Evolutionary conservation across 495 filamentous ascomycete species (phyloP).

Genomic region (Schizothecium vesticola): DNA sequence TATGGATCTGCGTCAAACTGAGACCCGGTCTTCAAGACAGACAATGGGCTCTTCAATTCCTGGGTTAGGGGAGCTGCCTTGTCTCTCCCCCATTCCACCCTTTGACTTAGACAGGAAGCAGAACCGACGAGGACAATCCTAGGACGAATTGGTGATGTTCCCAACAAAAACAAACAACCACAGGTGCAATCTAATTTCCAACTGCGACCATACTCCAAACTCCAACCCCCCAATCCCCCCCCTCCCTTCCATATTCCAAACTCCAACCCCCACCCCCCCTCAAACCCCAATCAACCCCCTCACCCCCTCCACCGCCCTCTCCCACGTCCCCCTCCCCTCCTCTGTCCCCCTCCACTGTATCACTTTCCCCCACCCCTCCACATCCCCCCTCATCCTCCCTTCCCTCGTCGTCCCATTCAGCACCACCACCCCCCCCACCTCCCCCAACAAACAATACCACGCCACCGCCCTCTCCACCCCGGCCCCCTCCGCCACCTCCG

Average conservation of each 20-base stretch:
- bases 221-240: not conserved
- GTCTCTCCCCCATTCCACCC: not conserved
- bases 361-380: conserved; percentile 50
- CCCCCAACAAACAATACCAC: conserved; percentile 62
- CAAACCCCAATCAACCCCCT: conserved; percentile 4
- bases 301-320: conserved; percentile 14
- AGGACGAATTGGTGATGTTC: not conserved
- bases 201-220: too few relatives aligned
- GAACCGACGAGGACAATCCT: not conserved
- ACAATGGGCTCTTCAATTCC: not conserved
- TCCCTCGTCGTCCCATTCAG: conserved; percentile 65
- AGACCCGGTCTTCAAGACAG: not conserved
- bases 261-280: not conserved
- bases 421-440: conserved; percentile 51
- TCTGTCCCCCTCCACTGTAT: conserved; percentile 42
- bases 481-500: conserved; percentile 45
- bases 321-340: conserved; percentile 41
- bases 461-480: conserved; percentile 46
- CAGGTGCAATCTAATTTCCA: not conserved
- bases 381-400: conserved; percentile 60
- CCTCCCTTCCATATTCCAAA: not conserved
- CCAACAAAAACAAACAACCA: not conserved
- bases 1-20: not conserved
- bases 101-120: not conserved
- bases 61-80: not conserved